Evolutionary conservation across 2,329 filamentous ascomycete genomes (phyloP), one percentile per base, ranked within the genome.

Genomic region (Domatiomyces catenatus): DNA sequence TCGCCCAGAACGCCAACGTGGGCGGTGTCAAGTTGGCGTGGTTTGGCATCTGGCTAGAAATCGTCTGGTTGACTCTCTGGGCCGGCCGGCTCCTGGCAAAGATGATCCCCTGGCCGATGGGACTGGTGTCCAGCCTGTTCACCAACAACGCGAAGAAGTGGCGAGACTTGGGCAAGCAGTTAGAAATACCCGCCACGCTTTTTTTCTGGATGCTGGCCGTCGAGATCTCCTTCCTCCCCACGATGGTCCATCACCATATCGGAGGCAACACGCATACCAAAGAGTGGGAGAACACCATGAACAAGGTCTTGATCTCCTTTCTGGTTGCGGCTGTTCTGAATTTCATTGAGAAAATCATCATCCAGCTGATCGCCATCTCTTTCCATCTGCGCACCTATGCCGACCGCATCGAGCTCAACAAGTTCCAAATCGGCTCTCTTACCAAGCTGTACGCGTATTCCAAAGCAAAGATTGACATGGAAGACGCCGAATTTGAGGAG

Each of bases 21-120:
- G 87, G 87, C 0, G 86, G 83, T 18, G 87, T 94, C 0, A 63
- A 79, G 55, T 70, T 95, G 44, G 71, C 87, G 53, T 96, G 90
- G 90, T 95, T 96, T 62, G 85, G 85, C 26, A 87, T 95, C 55
- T 96, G 90, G 90, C 75, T 95, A 17, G 86, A 94, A 66, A 86
- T 94, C 43, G 75, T 95, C 22, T 96, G 90, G 90, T 74, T 90
- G 55, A 87, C 87, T 0, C 73, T 95, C 0, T 96, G 90, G 90
- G 82, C 83, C 18, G 83, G 78, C 49, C 67, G 79, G 61, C 75
- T 84, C 47, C 68, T 81, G 12, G 76, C 81, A 6, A 84, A 84
- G 65, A 73, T 71, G 49, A 70, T 85, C 8, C 81, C 82, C 1
- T 77, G 71, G 59, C 71, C 76, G 0, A 74, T 83, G 42, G 76